Conservation (phyloP, 352 stramenopile genomes). For the Phytophthora fragariaefolia region DNA sequence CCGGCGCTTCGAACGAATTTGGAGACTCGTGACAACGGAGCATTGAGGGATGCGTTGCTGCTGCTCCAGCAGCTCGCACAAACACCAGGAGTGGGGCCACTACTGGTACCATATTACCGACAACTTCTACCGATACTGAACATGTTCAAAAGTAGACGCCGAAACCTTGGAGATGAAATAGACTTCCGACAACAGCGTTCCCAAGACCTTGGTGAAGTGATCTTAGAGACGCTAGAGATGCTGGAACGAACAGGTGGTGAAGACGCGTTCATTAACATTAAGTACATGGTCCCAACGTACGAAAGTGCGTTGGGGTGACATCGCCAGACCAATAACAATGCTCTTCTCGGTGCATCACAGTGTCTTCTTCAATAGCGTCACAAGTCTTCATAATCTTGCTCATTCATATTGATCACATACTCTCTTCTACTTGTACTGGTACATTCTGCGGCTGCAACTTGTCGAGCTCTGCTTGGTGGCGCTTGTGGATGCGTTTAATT, state of each 20-base stretch:
- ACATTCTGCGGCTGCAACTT: conserved; percentile 37
- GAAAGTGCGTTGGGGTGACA: conserved; percentile 52
- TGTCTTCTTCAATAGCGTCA: background rate
- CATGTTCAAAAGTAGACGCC: conserved; percentile 89
- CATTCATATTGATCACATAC: conserved; percentile 11
- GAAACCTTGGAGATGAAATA: conserved; percentile 92
- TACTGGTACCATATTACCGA: conserved; percentile 93
- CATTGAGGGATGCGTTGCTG: conserved; percentile 60
- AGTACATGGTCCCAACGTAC: conserved; percentile 97
- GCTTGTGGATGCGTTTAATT: conserved; percentile 76
- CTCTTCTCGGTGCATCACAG: too few species aligned
- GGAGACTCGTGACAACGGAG: conserved; percentile 63
- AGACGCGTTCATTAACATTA: conserved; percentile 95
- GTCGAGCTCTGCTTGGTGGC: conserved; percentile 51
- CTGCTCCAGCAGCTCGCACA: conserved; percentile 69
- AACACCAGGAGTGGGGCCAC: conserved; percentile 67
- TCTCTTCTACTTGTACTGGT: conserved; percentile 33
- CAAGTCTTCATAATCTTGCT: conserved; percentile 17
- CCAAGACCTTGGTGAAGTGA: conserved; percentile 86
- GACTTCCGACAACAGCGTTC: conserved; percentile 88
- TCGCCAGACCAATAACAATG: conserved; percentile 7
- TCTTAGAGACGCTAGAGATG: conserved; percentile 89
- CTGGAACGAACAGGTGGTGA: conserved; percentile 86
- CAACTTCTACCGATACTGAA: conserved; percentile 92
- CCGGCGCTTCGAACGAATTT: conserved; percentile 74